Evolutionary conservation across 345 rosid species (phyloP).

Genomic region (Arabis hirsuta): DNA sequence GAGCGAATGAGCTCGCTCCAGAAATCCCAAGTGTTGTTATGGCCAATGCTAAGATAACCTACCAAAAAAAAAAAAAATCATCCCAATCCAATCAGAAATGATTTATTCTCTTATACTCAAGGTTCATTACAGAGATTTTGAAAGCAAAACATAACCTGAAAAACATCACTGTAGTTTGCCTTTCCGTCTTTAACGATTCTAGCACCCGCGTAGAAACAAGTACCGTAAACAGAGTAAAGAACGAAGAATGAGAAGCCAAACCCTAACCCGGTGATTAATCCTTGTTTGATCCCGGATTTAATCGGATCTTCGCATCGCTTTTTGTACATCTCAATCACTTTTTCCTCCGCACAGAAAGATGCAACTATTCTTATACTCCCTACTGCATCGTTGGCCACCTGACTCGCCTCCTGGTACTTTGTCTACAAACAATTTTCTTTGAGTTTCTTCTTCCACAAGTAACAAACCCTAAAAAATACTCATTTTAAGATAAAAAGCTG

Average conservation of each 20-base stretch:
- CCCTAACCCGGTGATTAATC: constrained; percentile 59
- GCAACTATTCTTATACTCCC: constrained; percentile 75
- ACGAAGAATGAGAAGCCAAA: constrained; percentile 57
- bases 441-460: background rate
- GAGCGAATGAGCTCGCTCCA: constrained; percentile 55
- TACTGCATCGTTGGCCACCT: constrained; percentile 73
- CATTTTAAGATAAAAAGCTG: too few species aligned
- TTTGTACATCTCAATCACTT: constrained; percentile 57
- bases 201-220: constrained; percentile 67
- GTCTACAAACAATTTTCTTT: constrained; percentile 41
- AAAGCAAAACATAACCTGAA: constrained; percentile 42
- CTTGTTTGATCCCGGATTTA: constrained; percentile 60
- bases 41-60: constrained; percentile 65
- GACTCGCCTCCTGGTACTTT: constrained; percentile 76
- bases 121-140: background rate
- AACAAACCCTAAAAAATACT: background rate
- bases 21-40: constrained; percentile 57
- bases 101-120: background rate
- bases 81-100: background rate
- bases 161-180: constrained; percentile 55
- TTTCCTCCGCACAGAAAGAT: constrained; percentile 73
- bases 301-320: constrained; percentile 62
- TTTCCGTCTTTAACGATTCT: constrained; percentile 44
- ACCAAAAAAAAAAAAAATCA: background rate
- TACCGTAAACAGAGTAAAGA: constrained; percentile 50